Evolutionary conservation across 192 early-diverging fungal genomes (phyloP).

Genomic region (Backusella morwellensis): DNA sequence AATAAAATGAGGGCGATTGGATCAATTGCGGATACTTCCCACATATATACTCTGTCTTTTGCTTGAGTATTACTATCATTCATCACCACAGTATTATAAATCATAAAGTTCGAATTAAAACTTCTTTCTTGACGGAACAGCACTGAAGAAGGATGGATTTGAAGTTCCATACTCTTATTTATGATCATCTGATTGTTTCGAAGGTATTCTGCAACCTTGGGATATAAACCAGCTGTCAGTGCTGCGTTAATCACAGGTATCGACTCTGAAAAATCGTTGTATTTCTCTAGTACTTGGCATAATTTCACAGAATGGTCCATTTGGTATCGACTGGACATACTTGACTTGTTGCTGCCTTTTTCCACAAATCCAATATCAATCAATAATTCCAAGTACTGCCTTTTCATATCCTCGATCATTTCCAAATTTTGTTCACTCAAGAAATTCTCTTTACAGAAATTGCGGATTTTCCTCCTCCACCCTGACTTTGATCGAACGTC

Average conservation of each 20-base stretch:
- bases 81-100: constrained; percentile 50
- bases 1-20: constrained; percentile 47
- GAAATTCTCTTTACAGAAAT: constrained; percentile 47
- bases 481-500: constrained; percentile 6
- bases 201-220: constrained; percentile 58
- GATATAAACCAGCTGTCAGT: constrained; percentile 82
- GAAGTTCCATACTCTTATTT: constrained; percentile 50
- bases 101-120: constrained; percentile 23
- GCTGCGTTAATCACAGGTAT: constrained; percentile 67
- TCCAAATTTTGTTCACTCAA: constrained; percentile 50
- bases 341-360: constrained; percentile 9
- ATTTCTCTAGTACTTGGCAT: constrained; percentile 37
- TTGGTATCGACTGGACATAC: constrained; percentile 6
- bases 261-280: constrained; percentile 40
- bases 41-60: constrained; percentile 43
- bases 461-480: constrained; percentile 25
- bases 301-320: constrained; percentile 19
- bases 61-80: constrained; percentile 20
- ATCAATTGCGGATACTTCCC: constrained; percentile 47
- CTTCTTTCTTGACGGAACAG: constrained; percentile 45
- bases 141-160: constrained; percentile 81
- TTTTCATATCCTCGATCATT: constrained; percentile 59
- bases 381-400: constrained; percentile 49
- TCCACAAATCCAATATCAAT: constrained; percentile 49
- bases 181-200: constrained; percentile 33